These are phyloP conservation scores for Aspergillus neotritici DNA, from an alignment of 2,329 filamentous ascomycete species.

Conservation along the genomic window DNA sequence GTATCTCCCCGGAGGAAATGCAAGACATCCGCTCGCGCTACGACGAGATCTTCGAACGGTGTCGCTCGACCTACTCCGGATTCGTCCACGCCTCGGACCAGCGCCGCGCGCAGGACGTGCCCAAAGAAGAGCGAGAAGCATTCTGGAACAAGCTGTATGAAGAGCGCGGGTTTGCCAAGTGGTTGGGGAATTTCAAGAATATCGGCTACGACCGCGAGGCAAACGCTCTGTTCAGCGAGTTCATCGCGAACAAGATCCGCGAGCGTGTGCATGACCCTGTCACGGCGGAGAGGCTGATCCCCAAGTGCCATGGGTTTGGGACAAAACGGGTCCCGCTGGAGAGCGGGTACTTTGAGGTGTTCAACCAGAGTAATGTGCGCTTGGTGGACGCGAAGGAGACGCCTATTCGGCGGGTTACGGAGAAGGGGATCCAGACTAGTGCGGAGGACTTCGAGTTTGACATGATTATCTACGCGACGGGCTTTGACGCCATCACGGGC, in stretches of 20 bases:
- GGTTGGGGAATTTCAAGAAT: slow-evolving; percentile 21
- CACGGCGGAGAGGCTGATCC: slow-evolving; percentile 14
- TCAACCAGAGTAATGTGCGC: slow-evolving; percentile 30
- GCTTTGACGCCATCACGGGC: slow-evolving; percentile 42
- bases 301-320: slow-evolving; percentile 16
- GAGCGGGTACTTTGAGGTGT: slow-evolving; percentile 30
- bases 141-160: slow-evolving; percentile 16
- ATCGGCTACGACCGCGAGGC: slow-evolving; percentile 13
- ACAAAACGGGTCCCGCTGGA: slow-evolving; percentile 14
- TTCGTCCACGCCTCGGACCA: slow-evolving; percentile 8
- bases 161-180: slow-evolving; percentile 16
- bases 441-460: slow-evolving; percentile 38
- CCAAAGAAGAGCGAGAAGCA: slow-evolving; percentile 5
- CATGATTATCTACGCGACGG: slow-evolving; percentile 42
- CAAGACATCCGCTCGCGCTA: slow-evolving; percentile 13
- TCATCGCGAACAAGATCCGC: slow-evolving; percentile 17
- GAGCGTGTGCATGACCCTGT: slow-evolving; percentile 12
- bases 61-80: slow-evolving; percentile 9
- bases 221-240: slow-evolving; percentile 16
- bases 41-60: slow-evolving; percentile 5
- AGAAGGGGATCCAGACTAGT: slow-evolving; percentile 35
- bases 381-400: slow-evolving; percentile 25
- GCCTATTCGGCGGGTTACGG: slow-evolving; percentile 12
- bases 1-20: slow-evolving; percentile 14
- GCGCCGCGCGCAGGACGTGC: slow-evolving; percentile 4